phyloP scores from a whole-genome alignment of 345 rosid species.

The Salix brachista region DNA sequence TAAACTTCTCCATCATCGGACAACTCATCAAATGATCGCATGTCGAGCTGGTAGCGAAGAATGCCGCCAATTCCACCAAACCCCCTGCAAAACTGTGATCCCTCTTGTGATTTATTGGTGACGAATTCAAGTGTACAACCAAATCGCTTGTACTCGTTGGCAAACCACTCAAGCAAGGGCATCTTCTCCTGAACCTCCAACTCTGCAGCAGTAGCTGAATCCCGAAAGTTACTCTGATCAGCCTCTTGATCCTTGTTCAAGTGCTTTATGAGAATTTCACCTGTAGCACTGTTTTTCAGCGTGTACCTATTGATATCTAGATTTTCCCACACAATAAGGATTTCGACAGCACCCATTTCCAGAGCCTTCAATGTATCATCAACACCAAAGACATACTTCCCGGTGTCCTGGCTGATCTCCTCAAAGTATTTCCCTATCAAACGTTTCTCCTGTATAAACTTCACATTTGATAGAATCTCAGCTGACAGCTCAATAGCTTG shows the following conservation, averaged over 20 bases:
- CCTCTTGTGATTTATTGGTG: conserved; percentile 34
- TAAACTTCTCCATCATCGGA: conserved; percentile 16
- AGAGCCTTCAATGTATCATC: conserved; percentile 38
- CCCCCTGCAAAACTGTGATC: conserved; percentile 34
- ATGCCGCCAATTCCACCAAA: conserved; percentile 40
- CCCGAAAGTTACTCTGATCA: conserved; percentile 33
- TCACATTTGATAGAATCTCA: conserved; percentile 30
- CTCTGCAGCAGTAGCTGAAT: conserved; percentile 10
- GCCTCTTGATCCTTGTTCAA: conserved; percentile 34
- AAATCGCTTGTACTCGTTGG: conserved; percentile 24
- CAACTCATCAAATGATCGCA: conserved; percentile 22
- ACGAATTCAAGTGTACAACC: conserved; percentile 35
- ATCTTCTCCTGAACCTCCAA: conserved; percentile 32
- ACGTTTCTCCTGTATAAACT: conserved; percentile 30
- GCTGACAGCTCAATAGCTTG: conserved; percentile 34
- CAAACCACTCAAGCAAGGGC: conserved; percentile 34
- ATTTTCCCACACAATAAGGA: conserved; percentile 37
- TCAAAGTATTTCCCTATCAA: conserved; percentile 34
- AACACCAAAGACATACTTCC: conserved; percentile 29
- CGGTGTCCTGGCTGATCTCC: conserved; percentile 37
- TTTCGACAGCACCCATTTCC: conserved; percentile 28
- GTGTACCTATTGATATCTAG: conserved; percentile 30
- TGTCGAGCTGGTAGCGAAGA: conserved; percentile 32
- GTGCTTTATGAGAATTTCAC: conserved; percentile 24
- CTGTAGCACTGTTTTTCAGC: conserved; percentile 28